Base-by-base conservation (phyloP, 2,329 filamentous ascomycete genomes). In the Botrytis elliptica region DNA sequence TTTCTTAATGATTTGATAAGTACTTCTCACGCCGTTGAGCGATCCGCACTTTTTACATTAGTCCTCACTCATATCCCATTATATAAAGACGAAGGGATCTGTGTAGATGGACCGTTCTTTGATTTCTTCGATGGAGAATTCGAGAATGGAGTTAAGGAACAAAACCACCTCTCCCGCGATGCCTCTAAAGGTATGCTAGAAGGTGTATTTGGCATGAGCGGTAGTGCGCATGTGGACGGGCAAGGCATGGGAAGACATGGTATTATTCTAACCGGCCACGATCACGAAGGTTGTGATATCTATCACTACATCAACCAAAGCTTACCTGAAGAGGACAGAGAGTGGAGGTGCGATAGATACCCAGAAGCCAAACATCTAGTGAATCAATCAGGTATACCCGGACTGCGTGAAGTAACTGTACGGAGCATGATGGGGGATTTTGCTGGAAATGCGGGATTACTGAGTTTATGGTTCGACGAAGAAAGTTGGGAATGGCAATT, bases 351-450 rank as follows among this genome's bases (percentile, higher is more conserved):
- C 0, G 81, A 81, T 25, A 81, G 82, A 18, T 91, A 87, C 85
- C 74, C 78, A 1, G 83, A 86, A 62, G 87, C 86, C 1, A 80
- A 82, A 18, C 76, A 78, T 8, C 80, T 81, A 20, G 81, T 85
- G 1, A 83, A 82, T 12, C 80, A 82, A 2, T 77, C 82, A 2
- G 85, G 83, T 7, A 77, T 88, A 4, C 89, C 92, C 0, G 92
- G 92, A 0, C 85, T 98, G 9, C 87, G 95, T 42, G 96, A 99
- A 83, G 90, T 98, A 76, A 99, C 96, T 0, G 92, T 99, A 3
- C 90, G 95, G 74, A 97, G 94, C 82, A 98, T 99, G 94, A 99
- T 99, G 96, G 96, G 96, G 73, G 93, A 93, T 73, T 99, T 92
- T 82, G 91, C 90, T n/a, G 96, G 96, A 33, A 96, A 98, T 81